Percentiles rank a stretch among this genome's conserved stretches.
Evolutionary conservation across 2,329 filamentous ascomycete species (phyloP).

Genomic region (Graphilbum fragrans): DNA sequence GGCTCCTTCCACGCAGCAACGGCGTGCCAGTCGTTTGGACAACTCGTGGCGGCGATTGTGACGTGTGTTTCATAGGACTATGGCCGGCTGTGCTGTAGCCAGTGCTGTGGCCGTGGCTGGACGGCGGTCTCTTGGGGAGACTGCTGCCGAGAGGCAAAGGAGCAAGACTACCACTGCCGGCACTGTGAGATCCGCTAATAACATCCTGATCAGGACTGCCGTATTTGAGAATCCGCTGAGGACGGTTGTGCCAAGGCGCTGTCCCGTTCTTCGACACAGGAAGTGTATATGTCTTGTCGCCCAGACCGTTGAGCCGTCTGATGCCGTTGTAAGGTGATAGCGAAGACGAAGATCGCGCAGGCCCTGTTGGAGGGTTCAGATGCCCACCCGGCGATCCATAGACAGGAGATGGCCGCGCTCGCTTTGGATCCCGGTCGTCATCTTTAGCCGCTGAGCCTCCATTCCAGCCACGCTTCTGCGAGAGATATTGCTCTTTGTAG

Average conservation of each 20-base stretch:
- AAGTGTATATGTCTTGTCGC: background rate
- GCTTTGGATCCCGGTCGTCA: conserved; percentile 5
- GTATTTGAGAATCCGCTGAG: conserved; percentile 4
- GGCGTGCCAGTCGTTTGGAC: too few relatives aligned
- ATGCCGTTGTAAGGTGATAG: background rate
- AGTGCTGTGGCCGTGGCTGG: background rate
- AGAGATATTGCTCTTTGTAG: background rate
- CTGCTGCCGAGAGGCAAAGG: background rate
- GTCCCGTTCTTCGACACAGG: background rate
- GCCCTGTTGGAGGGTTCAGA: background rate
- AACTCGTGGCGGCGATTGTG: conserved; percentile 2
- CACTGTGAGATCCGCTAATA: background rate
- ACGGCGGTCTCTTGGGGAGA: background rate
- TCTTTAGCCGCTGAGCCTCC: background rate
- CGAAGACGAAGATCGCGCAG: background rate
- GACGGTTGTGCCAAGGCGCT: background rate
- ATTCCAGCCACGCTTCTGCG: conserved; percentile 5
- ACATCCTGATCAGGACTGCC: background rate
- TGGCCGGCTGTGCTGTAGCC: background rate
- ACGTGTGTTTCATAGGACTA: conserved; percentile 2
- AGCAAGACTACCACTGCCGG: background rate
- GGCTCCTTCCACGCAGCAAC: background rate
- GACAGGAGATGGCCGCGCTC: conserved; percentile 5
- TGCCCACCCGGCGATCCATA: background rate
- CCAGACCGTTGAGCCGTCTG: background rate